Base-by-base conservation (phyloP, 73 alveolate species). In the Paramecium caudatum region DNA sequence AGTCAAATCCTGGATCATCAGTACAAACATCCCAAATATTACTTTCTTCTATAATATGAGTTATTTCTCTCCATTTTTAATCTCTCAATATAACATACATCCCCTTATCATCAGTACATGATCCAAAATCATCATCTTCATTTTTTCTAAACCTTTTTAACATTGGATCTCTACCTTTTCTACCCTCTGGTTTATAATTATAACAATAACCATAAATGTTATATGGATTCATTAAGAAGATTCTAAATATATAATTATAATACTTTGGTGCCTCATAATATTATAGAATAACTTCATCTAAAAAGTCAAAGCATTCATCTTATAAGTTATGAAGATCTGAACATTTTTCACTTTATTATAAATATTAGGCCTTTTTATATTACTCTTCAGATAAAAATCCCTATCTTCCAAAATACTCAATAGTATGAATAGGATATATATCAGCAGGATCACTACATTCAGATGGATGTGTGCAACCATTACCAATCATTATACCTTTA, bases 401-500 rank as follows among this genome's bases (percentile, higher is more conserved):
- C 15, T 74, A 46, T 39, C 88, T 74, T n/a, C 46, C 88, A 16
- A 74, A 74, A 43, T 3, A 74, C 10, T 23, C 39, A 41, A 74
- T 74, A 1, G 39, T 37, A 17, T 74, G 88, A 13, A 27, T 27
- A 1, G 88, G 88, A 74, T 74, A 74, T 0, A 21, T 12, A 3
- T 74, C 88, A 17, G 87, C 46, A 0, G 30, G 65, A 47, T 41
- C 39, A 21, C 80, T 47, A 15, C 82, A 48, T 47, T 50, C 91
- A 82, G 61, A 46, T 3, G 94, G 91, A 78, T 93, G 93, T 10
- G 94, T 93, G 61, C 95, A 93, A 19, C 98, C 98, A 91, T 94
- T 94, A 23, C 98, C 98, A 15, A 94, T 91, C 27, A 96, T 96
- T 0, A 93, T 63, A n/a, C 96, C 98, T 70, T 94, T 39, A 9